Evolutionary conservation across 1,139 yeast species (phyloP), one percentile per base, ranked within the genome.

Genomic region (Suhomyces bribrorum): DNA sequence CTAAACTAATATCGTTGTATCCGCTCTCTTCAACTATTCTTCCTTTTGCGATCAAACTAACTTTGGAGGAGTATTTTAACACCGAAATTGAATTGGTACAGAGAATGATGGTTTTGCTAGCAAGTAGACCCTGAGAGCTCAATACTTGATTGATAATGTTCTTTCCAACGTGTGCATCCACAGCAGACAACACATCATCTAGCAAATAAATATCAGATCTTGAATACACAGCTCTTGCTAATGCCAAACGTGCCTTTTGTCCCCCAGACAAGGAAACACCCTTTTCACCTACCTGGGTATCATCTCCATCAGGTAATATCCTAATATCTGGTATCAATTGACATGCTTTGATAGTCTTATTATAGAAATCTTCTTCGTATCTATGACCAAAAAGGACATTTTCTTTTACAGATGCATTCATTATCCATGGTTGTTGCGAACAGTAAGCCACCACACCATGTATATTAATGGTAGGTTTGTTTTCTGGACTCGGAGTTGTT

Each of bases 221-320:
- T 2, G 97, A 82, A 61, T 92, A 92, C 5, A 92, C 97, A 14
- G 97, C 96, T 61, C 98, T 78, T 1, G 97, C 97, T 45, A 92
- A 73, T 1, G 96, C 81, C 36, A 92, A 67, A 61, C 98, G 80
- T 1, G 97, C 97, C 69, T 90, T 92, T 62, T 92, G 97, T 32
- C 98, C 98, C 41, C 98, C 98, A 32, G 96, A 87, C 39, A 92
- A 72, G n/a, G 96, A 87, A 36, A 92, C 88, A 50, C 98, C 98
- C 64, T 90, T 90, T 64, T 92, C 98, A 44, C 98, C 98, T 32
- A 92, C 97, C 52, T 86, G 77, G 1, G 98, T 90, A 40, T 74
- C 71, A 59, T 92, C 97, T 33, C 97, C 97, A 57, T 88, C 87
- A 4, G 95, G 87, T 35, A 92, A 69, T 26, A 84, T 79, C 17